Percentiles rank a stretch among this genome's conserved stretches.
Conservation (phyloP, 441 rosid species). For the Gossypium davidsonii region DNA sequence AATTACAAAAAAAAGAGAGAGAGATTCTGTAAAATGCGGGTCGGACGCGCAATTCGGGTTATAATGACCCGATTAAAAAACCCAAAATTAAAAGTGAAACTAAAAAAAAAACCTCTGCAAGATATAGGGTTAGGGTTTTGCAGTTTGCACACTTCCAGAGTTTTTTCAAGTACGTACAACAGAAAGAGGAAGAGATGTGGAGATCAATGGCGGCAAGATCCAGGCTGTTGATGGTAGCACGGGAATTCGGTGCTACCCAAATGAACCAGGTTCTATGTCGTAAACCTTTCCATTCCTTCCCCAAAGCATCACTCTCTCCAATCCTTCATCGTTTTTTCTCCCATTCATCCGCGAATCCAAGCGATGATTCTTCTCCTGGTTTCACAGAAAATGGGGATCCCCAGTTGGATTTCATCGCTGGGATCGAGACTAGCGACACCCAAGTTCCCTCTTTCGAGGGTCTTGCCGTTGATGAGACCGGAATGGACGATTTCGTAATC, state of each 20-base stretch:
- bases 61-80: background rate
- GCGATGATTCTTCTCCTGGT: conserved; percentile 18
- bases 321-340: conserved; percentile 31
- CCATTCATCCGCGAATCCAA: conserved; percentile 23
- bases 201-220: background rate
- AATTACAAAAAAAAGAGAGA: too few relatives aligned
- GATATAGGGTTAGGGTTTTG: background rate
- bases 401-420: background rate
- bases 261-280: conserved; percentile 26
- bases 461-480: conserved; percentile 19
- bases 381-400: conserved; percentile 15
- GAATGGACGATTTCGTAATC: background rate
- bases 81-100: background rate
- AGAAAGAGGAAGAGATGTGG: background rate
- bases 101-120: background rate
- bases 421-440: background rate
- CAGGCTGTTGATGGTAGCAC: background rate
- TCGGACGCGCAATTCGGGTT: background rate
- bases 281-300: conserved; percentile 18
- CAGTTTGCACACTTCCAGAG: background rate
- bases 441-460: conserved; percentile 16
- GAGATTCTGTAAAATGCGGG: background rate
- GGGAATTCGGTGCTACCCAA: conserved; percentile 4
- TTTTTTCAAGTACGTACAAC: background rate
- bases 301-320: conserved; percentile 19